Conservation (phyloP, 106 monocot species). For the Dendrobium catenatum region DNA sequence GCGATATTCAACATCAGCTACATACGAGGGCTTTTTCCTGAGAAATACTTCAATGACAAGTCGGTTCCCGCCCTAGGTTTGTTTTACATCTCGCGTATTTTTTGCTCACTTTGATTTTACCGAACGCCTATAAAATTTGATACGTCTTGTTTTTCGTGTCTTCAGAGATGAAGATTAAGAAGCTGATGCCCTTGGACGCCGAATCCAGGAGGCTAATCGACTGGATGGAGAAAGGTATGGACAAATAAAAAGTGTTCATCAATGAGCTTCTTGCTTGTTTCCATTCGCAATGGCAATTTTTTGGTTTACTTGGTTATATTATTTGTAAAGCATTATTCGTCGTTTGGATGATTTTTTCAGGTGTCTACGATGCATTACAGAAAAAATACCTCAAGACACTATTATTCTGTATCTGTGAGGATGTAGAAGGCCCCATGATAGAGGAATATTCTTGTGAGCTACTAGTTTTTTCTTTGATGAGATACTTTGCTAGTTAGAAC, state of each 20-base stretch:
- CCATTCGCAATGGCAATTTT: neutral
- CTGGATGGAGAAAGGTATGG: conserved; percentile 98
- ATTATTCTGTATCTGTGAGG: conserved; percentile 88
- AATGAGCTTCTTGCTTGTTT: neutral
- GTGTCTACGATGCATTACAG: conserved; percentile 94
- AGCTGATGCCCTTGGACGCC: conserved; percentile 88
- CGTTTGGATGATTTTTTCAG: conserved; percentile 21
- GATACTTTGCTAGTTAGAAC: neutral
- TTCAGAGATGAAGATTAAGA: conserved; percentile 99
- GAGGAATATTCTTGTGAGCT: conserved; percentile 88
- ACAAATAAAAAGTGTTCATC: neutral
- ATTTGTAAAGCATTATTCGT: neutral
- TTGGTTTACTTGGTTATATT: neutral
- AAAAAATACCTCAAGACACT: conserved; percentile 97
- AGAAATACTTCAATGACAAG: conserved; percentile 96
- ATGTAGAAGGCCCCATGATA: conserved; percentile 83
- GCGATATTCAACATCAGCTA: conserved; percentile 99
- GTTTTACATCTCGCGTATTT: neutral
- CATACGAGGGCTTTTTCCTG: conserved; percentile 92
- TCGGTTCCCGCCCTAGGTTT: conserved; percentile 92
- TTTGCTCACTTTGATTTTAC: neutral
- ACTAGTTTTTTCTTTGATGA: neutral
- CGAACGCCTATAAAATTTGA: neutral
- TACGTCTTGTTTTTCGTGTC: neutral
- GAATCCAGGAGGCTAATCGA: conserved; percentile 92